Evolutionary conservation across 1,284 basidiomycete species (phyloP).

Genomic region (Volvariella surrecta): DNA sequence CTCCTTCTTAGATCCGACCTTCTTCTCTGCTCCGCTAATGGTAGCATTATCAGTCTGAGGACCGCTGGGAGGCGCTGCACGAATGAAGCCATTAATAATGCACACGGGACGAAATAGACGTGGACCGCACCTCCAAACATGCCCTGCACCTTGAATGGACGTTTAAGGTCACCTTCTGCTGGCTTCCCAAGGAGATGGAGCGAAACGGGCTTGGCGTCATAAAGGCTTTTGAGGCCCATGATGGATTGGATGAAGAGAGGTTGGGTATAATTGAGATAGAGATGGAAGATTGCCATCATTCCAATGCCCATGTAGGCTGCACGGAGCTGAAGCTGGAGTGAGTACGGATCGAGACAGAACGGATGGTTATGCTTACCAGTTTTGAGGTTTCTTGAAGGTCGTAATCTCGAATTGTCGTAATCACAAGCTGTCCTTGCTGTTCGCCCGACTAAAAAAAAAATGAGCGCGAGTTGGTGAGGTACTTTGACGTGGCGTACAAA

Average conservation of each 20-base stretch:
- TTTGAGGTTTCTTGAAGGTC: conserved; percentile 86
- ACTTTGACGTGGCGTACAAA: conserved; percentile 36
- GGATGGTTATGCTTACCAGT: conserved; percentile 42
- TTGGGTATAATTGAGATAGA: conserved; percentile 86
- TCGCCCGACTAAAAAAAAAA: conserved; percentile 46
- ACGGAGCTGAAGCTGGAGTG: conserved; percentile 38
- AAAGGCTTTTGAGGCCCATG: conserved; percentile 83
- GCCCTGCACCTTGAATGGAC: conserved; percentile 82
- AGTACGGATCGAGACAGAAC: neutral
- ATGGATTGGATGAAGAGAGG: conserved; percentile 88
- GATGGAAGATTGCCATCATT: conserved; percentile 87
- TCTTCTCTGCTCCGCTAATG: conserved; percentile 85
- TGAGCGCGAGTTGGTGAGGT: neutral
- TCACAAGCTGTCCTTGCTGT: conserved; percentile 66
- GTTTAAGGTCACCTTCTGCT: conserved; percentile 82
- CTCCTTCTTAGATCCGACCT: conserved; percentile 70
- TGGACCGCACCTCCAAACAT: conserved; percentile 59
- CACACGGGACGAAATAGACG: conserved; percentile 1
- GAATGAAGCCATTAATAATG: conserved; percentile 1
- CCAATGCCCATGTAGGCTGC: conserved; percentile 73
- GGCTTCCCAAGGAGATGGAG: conserved; percentile 73
- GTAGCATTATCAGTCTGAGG: conserved; percentile 81
- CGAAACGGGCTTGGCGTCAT: conserved; percentile 77
- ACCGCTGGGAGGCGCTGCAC: conserved; percentile 30
- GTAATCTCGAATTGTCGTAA: conserved; percentile 92